Conservation (phyloP, 306 rosid species). For the Pachyrhizus erosus region DNA sequence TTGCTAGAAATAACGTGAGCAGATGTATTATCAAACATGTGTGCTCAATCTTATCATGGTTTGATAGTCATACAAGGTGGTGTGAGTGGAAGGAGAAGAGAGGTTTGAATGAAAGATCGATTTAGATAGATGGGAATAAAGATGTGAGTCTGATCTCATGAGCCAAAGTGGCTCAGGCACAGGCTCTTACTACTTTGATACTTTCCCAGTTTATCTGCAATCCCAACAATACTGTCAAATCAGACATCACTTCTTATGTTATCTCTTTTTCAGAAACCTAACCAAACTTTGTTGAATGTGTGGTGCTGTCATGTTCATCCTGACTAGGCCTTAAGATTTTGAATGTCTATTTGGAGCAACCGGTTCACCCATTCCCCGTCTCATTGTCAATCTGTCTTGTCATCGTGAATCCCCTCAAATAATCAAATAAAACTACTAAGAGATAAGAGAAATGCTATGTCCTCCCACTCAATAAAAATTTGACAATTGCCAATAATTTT, state of each 20-base stretch:
- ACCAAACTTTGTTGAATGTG: slow-evolving; percentile 39
- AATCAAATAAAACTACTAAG: background rate
- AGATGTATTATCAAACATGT: slow-evolving; percentile 6
- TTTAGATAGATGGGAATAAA: slow-evolving; percentile 40
- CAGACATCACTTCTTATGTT: slow-evolving; percentile 31
- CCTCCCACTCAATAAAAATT: too few relatives aligned
- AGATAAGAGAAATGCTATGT: too few relatives aligned
- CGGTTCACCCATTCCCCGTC: slow-evolving; percentile 28
- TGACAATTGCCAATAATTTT: too few relatives aligned
- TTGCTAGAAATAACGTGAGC: background rate
- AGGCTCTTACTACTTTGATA: background rate
- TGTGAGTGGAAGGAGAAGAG: background rate
- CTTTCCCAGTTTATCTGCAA: slow-evolving; percentile 37
- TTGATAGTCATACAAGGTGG: background rate
- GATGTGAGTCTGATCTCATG: slow-evolving; percentile 11
- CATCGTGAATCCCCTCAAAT: slow-evolving; percentile 41
- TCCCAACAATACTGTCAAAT: slow-evolving; percentile 47
- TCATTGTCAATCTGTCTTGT: slow-evolving; percentile 56
- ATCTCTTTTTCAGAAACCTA: slow-evolving; percentile 45
- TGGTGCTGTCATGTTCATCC: slow-evolving; percentile 37
- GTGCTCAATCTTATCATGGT: background rate
- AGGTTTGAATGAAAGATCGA: background rate
- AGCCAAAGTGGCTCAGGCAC: background rate
- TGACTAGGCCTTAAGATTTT: slow-evolving; percentile 39
- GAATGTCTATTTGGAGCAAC: slow-evolving; percentile 9